phyloP scores from a whole-genome alignment of 352 stramenopile species.

The Globisporangium middletonii region DNA sequence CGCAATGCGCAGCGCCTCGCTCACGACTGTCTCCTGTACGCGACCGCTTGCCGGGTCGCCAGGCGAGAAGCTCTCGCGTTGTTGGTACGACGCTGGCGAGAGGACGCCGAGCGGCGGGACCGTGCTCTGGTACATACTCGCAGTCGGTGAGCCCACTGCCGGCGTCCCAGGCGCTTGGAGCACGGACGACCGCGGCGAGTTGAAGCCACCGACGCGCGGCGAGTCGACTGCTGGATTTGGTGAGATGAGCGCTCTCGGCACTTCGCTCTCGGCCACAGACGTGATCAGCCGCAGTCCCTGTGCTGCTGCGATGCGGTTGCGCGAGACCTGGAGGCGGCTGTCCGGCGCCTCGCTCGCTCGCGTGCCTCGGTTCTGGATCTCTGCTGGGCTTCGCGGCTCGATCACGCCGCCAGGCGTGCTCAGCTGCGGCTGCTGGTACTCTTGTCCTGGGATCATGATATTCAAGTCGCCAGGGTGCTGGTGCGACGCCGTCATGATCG shows the following conservation, averaged over 20 bases:
- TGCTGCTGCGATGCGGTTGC: constrained; percentile 32
- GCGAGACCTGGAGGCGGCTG: constrained; percentile 15
- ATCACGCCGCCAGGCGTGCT: constrained; percentile 17
- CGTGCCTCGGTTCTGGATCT: constrained; percentile 75
- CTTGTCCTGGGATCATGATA: constrained; percentile 47
- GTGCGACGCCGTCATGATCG: constrained; percentile 43
- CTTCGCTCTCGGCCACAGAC: constrained; percentile 73
- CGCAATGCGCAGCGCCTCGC: constrained; percentile 65
- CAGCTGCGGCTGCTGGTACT: constrained; percentile 62
- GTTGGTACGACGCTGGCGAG: constrained; percentile 80
- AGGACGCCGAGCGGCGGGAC: constrained; percentile 31
- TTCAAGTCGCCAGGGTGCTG: constrained; percentile 33
- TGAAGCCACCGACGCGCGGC: constrained; percentile 67
- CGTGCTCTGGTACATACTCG: constrained; percentile 46
- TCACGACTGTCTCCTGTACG: constrained; percentile 33
- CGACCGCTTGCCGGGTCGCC: constrained; percentile 17
- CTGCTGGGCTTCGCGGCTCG: constrained; percentile 64
- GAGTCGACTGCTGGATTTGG: constrained; percentile 85
- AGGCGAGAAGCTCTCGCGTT: constrained; percentile 56
- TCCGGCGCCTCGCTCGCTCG: constrained; percentile 23
- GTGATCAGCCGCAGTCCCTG: constrained; percentile 80
- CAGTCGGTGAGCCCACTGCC: constrained; percentile 34
- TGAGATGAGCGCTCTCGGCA: constrained; percentile 74
- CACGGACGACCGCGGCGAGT: constrained; percentile 63
- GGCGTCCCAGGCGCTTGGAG: constrained; percentile 72